Percentiles rank a stretch among this genome's conserved stretches.
phyloP scores from a whole-genome alignment of 2,329 filamentous ascomycete genomes.

The Aureobasidium vineae region DNA sequence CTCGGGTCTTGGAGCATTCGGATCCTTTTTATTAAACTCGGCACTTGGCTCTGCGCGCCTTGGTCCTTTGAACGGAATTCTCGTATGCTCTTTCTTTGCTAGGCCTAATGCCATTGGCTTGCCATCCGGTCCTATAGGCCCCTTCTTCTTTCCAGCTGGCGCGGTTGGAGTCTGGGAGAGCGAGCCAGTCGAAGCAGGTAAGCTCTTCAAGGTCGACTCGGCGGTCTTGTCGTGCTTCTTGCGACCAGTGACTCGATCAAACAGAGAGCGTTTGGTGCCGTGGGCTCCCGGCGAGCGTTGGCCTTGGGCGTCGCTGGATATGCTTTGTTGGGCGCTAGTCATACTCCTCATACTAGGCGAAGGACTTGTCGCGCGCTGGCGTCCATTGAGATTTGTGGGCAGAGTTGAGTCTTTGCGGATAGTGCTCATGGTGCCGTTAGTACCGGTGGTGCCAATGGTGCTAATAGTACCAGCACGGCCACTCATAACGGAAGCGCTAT shows the following conservation, averaged over 20 bases:
- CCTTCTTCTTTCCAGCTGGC: constrained; percentile 25
- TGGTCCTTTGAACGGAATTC: constrained; percentile 55
- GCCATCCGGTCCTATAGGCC: constrained; percentile 25
- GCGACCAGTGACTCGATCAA: constrained; percentile 54
- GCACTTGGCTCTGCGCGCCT: constrained; percentile 48
- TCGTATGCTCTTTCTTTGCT: constrained; percentile 35
- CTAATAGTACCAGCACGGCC: constrained; percentile 12
- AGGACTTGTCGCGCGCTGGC: constrained; percentile 72
- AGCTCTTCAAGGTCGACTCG: constrained; percentile 38
- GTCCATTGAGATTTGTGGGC: constrained; percentile 43
- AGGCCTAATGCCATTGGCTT: constrained; percentile 26
- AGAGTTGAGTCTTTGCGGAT: constrained; percentile 8
- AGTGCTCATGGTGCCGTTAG: too few relatives aligned
- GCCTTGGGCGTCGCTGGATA: constrained; percentile 28
- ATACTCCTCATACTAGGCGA: constrained; percentile 62
- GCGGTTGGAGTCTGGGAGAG: constrained; percentile 37
- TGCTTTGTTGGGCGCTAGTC: constrained; percentile 58
- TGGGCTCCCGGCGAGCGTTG: constrained; percentile 59
- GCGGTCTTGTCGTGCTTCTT: constrained; percentile 48
- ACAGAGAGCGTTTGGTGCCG: constrained; percentile 50
- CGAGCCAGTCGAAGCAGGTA: constrained; percentile 44
- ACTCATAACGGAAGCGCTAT: constrained; percentile 35
- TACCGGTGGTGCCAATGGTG: neutral
- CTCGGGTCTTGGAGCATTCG: constrained; percentile 41
- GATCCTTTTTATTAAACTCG: constrained; percentile 47